Evolutionary conservation across 2,329 filamentous ascomycete genomes (phyloP), one percentile per base, ranked within the genome.

Genomic region (Blastomyces silverae): DNA sequence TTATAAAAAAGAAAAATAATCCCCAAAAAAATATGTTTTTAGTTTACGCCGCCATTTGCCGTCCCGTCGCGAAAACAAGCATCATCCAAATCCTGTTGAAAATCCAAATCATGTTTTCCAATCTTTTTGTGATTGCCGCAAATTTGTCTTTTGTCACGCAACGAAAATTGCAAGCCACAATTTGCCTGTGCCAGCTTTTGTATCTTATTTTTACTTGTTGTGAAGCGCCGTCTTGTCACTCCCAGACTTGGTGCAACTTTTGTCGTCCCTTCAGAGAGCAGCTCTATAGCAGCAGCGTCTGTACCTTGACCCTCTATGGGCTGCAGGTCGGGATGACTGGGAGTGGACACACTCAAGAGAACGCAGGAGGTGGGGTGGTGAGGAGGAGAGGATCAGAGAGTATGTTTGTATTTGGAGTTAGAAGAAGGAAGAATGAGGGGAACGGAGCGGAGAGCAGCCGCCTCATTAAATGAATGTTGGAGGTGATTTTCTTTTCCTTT

Each of bases 241-340:
- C 22, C 56, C 37, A 44, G 37, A 13, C 34, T 42, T 42, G 31
- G 17, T 17, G 34, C 8, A 58, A 58, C 11, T 58, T 13, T 20
- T 22, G 3, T 15, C 37, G 8, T 57, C 37, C 37, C 37, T 4
- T 44, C n/a, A n/a, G 42, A n/a, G 42, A 25, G 20, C 37, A 28
- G 37, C 42, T 20, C 15, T 15, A 46, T 20, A 46, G 37, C 37
- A 13, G 37, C 37, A 39, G 37, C 37, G 11, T 39, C 37, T 39
- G 37, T 10, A 11, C 11, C 37, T 34, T 39, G n/a, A 57, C 8
- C 31, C 34, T 39, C n/a, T 17, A 42, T 37, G n/a, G 10, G 3
- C 31, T 58, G 56, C n/a, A 42, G 5, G 37, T 58, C 13, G 20
- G 56, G 56, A 25, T 58, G n/a, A 58, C 56, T 44, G n/a, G 56